Base-by-base conservation (phyloP, 2,329 filamentous ascomycete genomes). In the Tolypocladium album region DNA sequence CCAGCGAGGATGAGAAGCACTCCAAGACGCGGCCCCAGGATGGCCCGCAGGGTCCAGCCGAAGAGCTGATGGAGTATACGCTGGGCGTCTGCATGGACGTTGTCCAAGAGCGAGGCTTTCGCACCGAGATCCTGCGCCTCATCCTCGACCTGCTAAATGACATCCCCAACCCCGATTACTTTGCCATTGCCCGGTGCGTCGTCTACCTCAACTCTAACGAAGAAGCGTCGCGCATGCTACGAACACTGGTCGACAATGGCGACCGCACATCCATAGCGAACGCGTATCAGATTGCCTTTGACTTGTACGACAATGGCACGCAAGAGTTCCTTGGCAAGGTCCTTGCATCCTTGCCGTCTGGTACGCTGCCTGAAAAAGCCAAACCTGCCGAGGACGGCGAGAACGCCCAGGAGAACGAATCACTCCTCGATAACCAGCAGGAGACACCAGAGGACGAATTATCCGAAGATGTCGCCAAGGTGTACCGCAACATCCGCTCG, bases 281-380 rank as follows among this genome's bases (percentile, higher is more conserved):
- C 57, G 94, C 94, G 22, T 99, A 97, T 73, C 94, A 99, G 72
- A 96, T 99, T 60, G 94, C 93, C 1, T 99, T 99, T 69, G 94
- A 99, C 69, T 82, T 99, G 7, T 97, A 97, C 74, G 94, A 99
- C 76, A 99, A 99, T 70, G 94, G 94, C 66, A 97, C 94, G 0
- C 94, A 99, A 69, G 94, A 97, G 71, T 99, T 99, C 68, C 76
- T 99, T 31, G 87, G 87, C 66, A 97, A 94, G 75, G 90, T 99
- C 53, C 87, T 93, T 69, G 85, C 89, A 61, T 86, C 90, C 55
- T 79, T 97, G 39, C 90, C 92, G 0, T 79, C 82, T 22, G 74
- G 76, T 13, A 77, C 82, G 59, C 58, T 67, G 60, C 62, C 74
- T 15, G 76, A 81, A 62, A 75, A 75, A 58, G 63, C 74, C 17